These are phyloP conservation scores for Fistulifera pelliculosa DNA, from an alignment of 108 stramenopile genomes.

Conservation along the genomic window DNA sequence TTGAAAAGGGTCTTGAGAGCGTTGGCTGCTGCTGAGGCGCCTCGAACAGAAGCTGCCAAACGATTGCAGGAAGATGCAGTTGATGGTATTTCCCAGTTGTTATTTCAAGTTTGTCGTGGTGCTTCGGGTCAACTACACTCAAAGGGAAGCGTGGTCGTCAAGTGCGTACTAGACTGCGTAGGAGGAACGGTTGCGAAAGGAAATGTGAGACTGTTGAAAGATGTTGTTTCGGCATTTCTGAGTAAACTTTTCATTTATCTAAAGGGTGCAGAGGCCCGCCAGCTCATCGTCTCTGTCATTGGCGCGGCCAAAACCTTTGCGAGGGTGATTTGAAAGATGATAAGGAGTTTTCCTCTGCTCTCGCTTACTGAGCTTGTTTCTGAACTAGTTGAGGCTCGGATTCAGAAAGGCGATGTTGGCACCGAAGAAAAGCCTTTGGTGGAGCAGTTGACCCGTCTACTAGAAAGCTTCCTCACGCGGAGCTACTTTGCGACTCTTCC, in stretches of 20 bases:
- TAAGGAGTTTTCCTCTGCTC: too few species aligned
- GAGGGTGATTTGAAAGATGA: too few species aligned
- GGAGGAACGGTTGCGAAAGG: neutral
- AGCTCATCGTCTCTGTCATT: too few species aligned
- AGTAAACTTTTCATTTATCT: neutral
- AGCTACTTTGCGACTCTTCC: too few species aligned
- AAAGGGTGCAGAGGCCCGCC: too few species aligned
- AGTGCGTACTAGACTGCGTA: slow-evolving; percentile 30
- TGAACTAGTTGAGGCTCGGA: too few species aligned
- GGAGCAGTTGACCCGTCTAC: too few species aligned
- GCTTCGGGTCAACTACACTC: slow-evolving; percentile 67
- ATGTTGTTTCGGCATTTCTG: slow-evolving; percentile 8
- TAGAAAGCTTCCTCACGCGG: too few species aligned
- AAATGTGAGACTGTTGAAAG: neutral
- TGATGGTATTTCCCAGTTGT: slow-evolving; percentile 67
- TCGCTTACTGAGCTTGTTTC: too few species aligned
- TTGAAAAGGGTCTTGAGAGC: slow-evolving; percentile 60
- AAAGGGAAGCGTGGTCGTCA: slow-evolving; percentile 40
- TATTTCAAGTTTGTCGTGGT: slow-evolving; percentile 61
- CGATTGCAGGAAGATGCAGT: slow-evolving; percentile 52
- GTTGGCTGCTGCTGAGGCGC: slow-evolving; percentile 29
- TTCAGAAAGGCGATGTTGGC: too few species aligned
- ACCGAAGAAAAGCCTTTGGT: too few species aligned
- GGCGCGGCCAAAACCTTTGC: too few species aligned
- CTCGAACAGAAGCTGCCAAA: slow-evolving; percentile 20